Base-by-base conservation (phyloP, 2,329 filamentous ascomycete species). In the Aspergillus sp. region DNA sequence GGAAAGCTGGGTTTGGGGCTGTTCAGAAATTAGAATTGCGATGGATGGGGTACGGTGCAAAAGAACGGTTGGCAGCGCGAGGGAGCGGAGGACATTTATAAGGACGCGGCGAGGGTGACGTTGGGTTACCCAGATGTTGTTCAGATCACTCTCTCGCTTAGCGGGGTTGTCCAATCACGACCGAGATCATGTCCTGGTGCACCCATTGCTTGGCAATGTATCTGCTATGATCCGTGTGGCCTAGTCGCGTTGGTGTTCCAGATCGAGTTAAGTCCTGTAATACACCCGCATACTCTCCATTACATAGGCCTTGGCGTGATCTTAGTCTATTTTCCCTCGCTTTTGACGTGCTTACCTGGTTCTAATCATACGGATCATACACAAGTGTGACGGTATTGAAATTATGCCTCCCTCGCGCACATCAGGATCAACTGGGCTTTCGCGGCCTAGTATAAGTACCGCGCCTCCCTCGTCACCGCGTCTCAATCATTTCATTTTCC, bases 341-440 rank as follows among this genome's bases (percentile, higher is more conserved):
- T 30, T 43, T 36, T 39, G 42, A 57, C 56, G 56, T 57, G 57
- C 59, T 47, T 33, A 38, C 43, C 43, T 43, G 46, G 38, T 39
- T 50, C 55, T 67, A 65, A 70, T 70, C 66, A 70, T 70, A 70
- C 68, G 60, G 61, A 71, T 71, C 68, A 71, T 71, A 71, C 68
- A 30, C 3, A 1, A 0, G 1, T 11, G 13, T 65, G 49, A 71
- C 68, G 19, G 68, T 71, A 71, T 68, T 61, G 67, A 70, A 71
- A 70, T 70, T 70, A 67, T 49, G 60, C 56, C 58, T 68, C 66
- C 56, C 66, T 69, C 60, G 58, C 56, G 52, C 58, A 58, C 61
- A 54, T 65, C 60, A 62, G 56, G 68, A 72, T 72, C 70, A 72
- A 69, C 68, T 55, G 53, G 54, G 50, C 51, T 59, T 65, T 65